Conservation (phyloP, 2,329 filamentous ascomycete species). For the Furcasterigmium furcatum region DNA sequence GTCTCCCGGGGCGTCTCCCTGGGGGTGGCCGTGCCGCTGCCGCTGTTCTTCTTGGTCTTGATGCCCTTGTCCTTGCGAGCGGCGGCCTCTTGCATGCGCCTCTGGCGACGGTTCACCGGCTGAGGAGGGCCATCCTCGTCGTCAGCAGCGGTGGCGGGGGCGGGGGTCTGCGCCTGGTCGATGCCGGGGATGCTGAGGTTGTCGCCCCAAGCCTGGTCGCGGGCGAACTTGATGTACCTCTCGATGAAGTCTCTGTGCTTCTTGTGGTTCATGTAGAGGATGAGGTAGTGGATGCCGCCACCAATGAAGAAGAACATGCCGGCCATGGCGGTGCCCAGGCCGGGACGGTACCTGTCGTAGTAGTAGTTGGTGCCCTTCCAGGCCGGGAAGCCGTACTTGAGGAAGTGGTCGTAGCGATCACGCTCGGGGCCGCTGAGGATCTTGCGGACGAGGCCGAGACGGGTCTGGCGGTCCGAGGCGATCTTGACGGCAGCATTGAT, state of each 20-base stretch:
- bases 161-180: conserved; percentile 40
- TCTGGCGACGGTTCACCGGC: conserved; percentile 79
- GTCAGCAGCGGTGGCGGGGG: conserved; percentile 44
- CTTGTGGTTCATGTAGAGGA: conserved; percentile 82
- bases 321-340: conserved; percentile 77
- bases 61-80: conserved; percentile 63
- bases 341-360: conserved; percentile 90
- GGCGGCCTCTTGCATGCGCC: conserved; percentile 84
- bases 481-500: conserved; percentile 76
- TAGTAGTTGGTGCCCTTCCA: conserved; percentile 99
- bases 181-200: conserved; percentile 70
- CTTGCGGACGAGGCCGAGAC: conserved; percentile 79
- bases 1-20: conserved; percentile 49
- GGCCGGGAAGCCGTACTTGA: conserved; percentile 86
- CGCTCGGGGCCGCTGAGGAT: conserved; percentile 79
- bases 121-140: conserved; percentile 46
- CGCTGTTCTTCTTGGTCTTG: conserved; percentile 35
- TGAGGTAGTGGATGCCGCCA: conserved; percentile 82
- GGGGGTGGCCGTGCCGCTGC: conserved; percentile 21
- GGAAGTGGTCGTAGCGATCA: conserved; percentile 91
- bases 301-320: conserved; percentile 81
- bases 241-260: conserved; percentile 88
- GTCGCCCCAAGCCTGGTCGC: conserved; percentile 86
- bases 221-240: conserved; percentile 85
- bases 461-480: conserved; percentile 78